phyloP scores from a whole-genome alignment of 2,329 filamentous ascomycete species.

The Helotiales sp. region DNA sequence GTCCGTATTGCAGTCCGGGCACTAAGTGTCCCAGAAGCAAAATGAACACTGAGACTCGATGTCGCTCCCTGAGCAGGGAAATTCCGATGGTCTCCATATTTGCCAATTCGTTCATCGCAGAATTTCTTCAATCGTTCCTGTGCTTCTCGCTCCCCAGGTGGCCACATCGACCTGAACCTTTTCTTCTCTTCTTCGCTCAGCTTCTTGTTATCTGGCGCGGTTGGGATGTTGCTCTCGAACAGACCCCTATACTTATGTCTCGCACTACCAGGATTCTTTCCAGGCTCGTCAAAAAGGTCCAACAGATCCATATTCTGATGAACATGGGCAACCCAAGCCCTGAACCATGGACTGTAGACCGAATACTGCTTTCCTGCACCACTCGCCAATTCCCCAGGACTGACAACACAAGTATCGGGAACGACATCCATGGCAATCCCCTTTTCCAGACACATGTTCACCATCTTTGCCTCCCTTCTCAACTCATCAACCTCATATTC shows the following conservation, averaged over 20 bases:
- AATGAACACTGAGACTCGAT: conserved; percentile 69
- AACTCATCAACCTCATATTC: conserved; percentile 94
- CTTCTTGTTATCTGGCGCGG: conserved; percentile 61
- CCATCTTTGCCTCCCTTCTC: conserved; percentile 69
- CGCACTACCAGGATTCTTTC: conserved; percentile 49
- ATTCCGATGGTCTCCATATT: conserved; percentile 67
- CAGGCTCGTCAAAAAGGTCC: conserved; percentile 58
- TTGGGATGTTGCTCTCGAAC: conserved; percentile 62
- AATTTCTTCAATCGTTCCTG: conserved; percentile 64
- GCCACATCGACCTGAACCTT: conserved; percentile 63
- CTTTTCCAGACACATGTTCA: conserved; percentile 58
- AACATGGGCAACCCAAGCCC: conserved; percentile 72
- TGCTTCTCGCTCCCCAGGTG: conserved; percentile 75
- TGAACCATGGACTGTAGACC: conserved; percentile 83
- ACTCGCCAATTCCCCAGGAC: conserved; percentile 66
- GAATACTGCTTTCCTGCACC: conserved; percentile 77
- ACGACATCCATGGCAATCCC: conserved; percentile 69
- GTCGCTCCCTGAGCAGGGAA: conserved; percentile 63
- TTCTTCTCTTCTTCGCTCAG: conserved; percentile 59
- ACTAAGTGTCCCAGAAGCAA: conserved; percentile 67
- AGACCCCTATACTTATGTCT: conserved; percentile 50
- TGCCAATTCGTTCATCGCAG: conserved; percentile 59
- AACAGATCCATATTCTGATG: conserved; percentile 69
- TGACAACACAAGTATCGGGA: conserved; percentile 82
- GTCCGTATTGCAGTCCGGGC: conserved; percentile 64